A percentile compares a stretch with the other conserved stretches of the same genome.
These are phyloP conservation scores for Creolimax fragrantissima DNA, from an alignment of 78 protist genomes.

Conservation along the genomic window DNA sequence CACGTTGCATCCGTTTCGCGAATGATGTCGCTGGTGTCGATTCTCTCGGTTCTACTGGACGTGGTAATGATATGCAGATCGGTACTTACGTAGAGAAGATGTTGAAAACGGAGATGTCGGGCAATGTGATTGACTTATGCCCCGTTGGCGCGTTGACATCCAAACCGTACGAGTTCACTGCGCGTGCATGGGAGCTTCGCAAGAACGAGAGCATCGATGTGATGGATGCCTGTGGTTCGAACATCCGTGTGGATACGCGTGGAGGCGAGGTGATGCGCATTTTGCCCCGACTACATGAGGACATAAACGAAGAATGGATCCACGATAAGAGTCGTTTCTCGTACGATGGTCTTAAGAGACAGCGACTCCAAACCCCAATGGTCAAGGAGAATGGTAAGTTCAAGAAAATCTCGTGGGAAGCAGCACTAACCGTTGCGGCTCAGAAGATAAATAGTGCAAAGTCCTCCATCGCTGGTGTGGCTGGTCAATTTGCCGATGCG, in stretches of 20 bases:
- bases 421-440: background rate
- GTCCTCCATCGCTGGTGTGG: background rate
- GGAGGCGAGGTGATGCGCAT: conserved; percentile 54
- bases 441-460: background rate
- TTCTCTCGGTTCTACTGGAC: conserved; percentile 62
- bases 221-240: conserved; percentile 37
- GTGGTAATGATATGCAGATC: conserved; percentile 69
- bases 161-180: conserved; percentile 55
- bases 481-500: background rate
- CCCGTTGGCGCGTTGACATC: conserved; percentile 78
- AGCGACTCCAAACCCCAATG: conserved; percentile 43
- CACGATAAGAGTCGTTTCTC: conserved; percentile 48
- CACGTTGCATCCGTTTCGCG: conserved; percentile 71
- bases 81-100: conserved; percentile 46
- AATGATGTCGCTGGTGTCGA: conserved; percentile 52
- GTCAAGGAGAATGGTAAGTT: background rate
- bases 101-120: conserved; percentile 44
- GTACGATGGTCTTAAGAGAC: conserved; percentile 61
- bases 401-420: conserved; percentile 22
- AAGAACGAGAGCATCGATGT: conserved; percentile 48
- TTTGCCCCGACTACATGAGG: conserved; percentile 36
- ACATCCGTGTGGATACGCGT: conserved; percentile 35
- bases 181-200: conserved; percentile 67
- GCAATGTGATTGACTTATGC: conserved; percentile 72
- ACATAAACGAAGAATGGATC: conserved; percentile 60